Percentiles rank a stretch among this genome's conserved stretches.
These are phyloP conservation scores for Aspergillus ibericus DNA, from an alignment of 2,329 filamentous ascomycete genomes.

Conservation along the genomic window DNA sequence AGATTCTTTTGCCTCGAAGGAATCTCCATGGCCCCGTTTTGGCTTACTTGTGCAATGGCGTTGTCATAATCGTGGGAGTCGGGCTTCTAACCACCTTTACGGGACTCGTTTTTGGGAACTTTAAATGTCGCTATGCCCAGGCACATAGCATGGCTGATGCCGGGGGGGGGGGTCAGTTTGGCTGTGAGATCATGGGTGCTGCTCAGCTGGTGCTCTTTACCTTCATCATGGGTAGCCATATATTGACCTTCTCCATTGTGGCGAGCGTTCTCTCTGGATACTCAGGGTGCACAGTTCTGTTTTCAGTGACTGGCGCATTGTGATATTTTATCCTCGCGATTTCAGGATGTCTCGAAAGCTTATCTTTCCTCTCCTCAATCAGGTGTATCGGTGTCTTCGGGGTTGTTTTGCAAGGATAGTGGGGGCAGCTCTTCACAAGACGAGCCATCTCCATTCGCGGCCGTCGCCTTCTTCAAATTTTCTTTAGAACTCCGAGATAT, in stretches of 20 bases:
- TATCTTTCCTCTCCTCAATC: constrained; percentile 6
- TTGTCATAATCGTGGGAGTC: constrained; percentile 50
- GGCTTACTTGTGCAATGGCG: constrained; percentile 3
- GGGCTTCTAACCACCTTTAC: constrained; percentile 58
- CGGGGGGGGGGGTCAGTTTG: constrained; percentile 60
- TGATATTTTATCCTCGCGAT: constrained; percentile 59
- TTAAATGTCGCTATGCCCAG: constrained; percentile 56
- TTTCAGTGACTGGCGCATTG: constrained; percentile 55
- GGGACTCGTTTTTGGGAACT: constrained; percentile 58
- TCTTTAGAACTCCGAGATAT: constrained; percentile 62
- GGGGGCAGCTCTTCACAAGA: constrained; percentile 54
- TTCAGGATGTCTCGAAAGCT: constrained; percentile 42
- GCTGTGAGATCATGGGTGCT: constrained; percentile 61
- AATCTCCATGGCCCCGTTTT: not conserved
- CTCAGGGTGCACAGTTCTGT: constrained; percentile 61
- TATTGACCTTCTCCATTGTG: constrained; percentile 66
- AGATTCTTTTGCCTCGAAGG: constrained; percentile 11
- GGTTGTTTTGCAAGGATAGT: constrained; percentile 66
- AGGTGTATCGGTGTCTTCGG: constrained; percentile 60
- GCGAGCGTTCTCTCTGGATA: constrained; percentile 62
- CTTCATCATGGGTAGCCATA: constrained; percentile 67
- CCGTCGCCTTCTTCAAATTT: constrained; percentile 51
- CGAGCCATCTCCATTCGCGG: constrained; percentile 48
- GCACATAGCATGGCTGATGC: constrained; percentile 66
- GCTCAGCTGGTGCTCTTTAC: constrained; percentile 63